A percentile compares a stretch with the other conserved stretches of the same genome.
Conservation (phyloP, 257 asterid species). For the Solanum bulbocastanum region DNA sequence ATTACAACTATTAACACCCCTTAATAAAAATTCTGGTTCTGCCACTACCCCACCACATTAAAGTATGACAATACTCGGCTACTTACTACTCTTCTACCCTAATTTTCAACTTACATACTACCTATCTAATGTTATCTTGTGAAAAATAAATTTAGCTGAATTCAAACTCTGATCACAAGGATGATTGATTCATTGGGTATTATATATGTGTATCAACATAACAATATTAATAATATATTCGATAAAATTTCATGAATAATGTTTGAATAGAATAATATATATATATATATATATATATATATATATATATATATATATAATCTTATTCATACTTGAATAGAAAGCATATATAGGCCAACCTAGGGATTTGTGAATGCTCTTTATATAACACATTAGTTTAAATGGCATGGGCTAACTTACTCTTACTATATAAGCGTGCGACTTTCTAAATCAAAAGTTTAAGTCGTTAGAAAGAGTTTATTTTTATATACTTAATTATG, state of each 20-base stretch:
- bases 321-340: not conserved
- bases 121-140: not conserved
- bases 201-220: too few relatives aligned
- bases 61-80: not conserved
- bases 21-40: too few relatives aligned
- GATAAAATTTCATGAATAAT: not conserved
- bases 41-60: not conserved
- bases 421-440: not conserved
- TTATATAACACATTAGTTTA: not conserved
- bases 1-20: too few relatives aligned
- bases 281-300: too few relatives aligned
- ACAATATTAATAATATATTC: too few relatives aligned
- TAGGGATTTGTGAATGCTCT: constrained; percentile 15
- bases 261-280: not conserved
- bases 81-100: not conserved
- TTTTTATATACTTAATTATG: not conserved
- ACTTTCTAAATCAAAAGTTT: not conserved
- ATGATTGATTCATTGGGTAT: too few relatives aligned
- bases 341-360: constrained; percentile 2
- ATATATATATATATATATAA: too few relatives aligned
- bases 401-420: not conserved
- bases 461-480: not conserved
- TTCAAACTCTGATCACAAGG: too few relatives aligned
- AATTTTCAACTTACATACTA: not conserved
- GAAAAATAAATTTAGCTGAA: too few relatives aligned